Base-by-base conservation (phyloP, 2,329 filamentous ascomycete species). In the Apiospora arundinis region DNA sequence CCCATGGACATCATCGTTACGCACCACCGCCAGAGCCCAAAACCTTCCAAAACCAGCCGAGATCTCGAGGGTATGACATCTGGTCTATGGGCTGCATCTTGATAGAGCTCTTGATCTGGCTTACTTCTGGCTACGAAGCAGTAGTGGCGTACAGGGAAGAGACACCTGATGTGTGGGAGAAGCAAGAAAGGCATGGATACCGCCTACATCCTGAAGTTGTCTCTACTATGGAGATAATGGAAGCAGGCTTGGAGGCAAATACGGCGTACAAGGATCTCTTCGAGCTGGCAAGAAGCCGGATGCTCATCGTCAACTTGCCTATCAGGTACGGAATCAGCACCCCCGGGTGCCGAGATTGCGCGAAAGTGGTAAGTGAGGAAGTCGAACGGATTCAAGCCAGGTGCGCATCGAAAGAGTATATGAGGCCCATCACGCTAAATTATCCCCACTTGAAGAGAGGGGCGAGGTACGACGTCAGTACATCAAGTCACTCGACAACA, bases 31-130 rank as follows among this genome's bases (percentile, higher is more conserved):
- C 74, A 49, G 44, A 72, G n/a, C 48, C 48, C 6, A 40, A 37
- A n/a, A 37, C 18, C 11, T 12, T 18, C 0, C 14, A 49, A 8
- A 42, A 70, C 40, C 25, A 67, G 0, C 7, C 9, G 11, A 21
- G 70, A 49, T 73, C 72, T 0, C 70, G 74, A 2, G 68, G 71
- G 28, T 75, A 56, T 42, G 74, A 75, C 37, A 72, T 71, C 8
- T 75, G 74, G 74, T 73, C 74, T 2, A 72, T 75, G 70, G 74
- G 74, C 42, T 63, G 48, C 18, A 32, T 75, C 11, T 63, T 73
- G 16, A 48, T 73, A 9, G 74, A 74, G 49, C 73, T 72, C 67
- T 8, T 72, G 4, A 37, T 69, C 6, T 74, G 73, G 73, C 70
- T 74, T 42, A 9, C 63, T 0, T 69, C 70, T 42, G 70, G 70